These are phyloP conservation scores for Peniophora sp. DNA, from an alignment of 1,284 basidiomycete species.

Conservation along the genomic window DNA sequence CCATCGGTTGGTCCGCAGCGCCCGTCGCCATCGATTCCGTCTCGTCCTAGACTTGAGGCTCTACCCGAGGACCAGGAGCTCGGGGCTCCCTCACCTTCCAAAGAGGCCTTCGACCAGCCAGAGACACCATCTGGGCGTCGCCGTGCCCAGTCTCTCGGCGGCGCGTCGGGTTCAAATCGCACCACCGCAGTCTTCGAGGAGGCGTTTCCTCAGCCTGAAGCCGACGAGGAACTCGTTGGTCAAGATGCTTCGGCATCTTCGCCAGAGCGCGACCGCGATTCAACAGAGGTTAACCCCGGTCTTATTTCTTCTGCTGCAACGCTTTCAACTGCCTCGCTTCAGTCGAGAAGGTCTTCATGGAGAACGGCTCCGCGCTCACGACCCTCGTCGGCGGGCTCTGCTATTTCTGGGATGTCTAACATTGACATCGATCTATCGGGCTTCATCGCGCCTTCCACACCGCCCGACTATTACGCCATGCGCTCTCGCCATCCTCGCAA, in stretches of 20 bases:
- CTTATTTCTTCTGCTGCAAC: conserved; percentile 9
- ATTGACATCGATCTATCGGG: conserved; percentile 9
- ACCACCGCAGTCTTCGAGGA: conserved; percentile 15
- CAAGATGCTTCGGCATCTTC: conserved; percentile 1
- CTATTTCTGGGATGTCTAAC: not conserved
- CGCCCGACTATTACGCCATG: conserved; percentile 3
- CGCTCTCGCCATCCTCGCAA: conserved; percentile 18
- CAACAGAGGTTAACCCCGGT: not conserved
- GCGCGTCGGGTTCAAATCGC: conserved; percentile 13
- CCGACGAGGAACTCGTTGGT: not conserved
- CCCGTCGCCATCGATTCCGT: conserved; percentile 7
- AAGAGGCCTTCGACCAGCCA: not conserved
- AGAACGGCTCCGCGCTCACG: conserved; percentile 12
- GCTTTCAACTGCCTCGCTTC: conserved; percentile 14
- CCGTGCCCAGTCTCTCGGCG: not conserved
- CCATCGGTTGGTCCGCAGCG: not conserved
- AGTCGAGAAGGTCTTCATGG: conserved; percentile 17
- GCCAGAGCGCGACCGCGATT: conserved; percentile 6
- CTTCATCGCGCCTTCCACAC: not conserved
- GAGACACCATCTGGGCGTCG: not conserved
- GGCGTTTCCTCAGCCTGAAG: not conserved
- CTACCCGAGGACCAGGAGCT: conserved; percentile 45
- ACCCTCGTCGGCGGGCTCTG: conserved; percentile 8
- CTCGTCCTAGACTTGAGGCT: conserved; percentile 27
- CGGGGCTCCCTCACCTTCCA: conserved; percentile 11